Conservation (phyloP, 345 rosid species). For the Acer campestre region DNA sequence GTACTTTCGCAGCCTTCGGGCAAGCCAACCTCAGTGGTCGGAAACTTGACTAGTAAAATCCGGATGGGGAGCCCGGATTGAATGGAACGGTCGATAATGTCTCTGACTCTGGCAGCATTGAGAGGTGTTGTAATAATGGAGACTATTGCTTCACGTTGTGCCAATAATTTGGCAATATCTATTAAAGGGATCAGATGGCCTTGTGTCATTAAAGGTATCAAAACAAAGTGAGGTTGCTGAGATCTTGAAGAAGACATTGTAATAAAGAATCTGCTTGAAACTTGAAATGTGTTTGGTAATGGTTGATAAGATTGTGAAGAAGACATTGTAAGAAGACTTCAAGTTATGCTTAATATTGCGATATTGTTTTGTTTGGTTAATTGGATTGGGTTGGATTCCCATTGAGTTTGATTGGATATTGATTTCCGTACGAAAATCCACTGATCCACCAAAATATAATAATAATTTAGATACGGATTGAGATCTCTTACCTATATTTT, state of each 20-base stretch:
- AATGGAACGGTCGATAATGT: not conserved
- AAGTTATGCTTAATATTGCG: slow-evolving; percentile 16
- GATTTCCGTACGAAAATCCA: too few relatives aligned
- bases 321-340: too few relatives aligned
- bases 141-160: not conserved
- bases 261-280: slow-evolving; percentile 1
- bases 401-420: too few relatives aligned
- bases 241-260: slow-evolving; percentile 40
- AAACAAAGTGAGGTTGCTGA: slow-evolving; percentile 12
- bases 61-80: slow-evolving; percentile 2
- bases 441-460: too few relatives aligned
- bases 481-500: too few relatives aligned
- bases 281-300: not conserved
- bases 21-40: slow-evolving; percentile 14
- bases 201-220: slow-evolving; percentile 1
- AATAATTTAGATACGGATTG: too few relatives aligned
- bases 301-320: too few relatives aligned
- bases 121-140: not conserved
- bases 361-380: too few relatives aligned
- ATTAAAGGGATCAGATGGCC: not conserved
- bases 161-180: slow-evolving; percentile 2
- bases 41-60: not conserved
- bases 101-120: not conserved
- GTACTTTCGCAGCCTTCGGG: slow-evolving; percentile 15
- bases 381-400: too few relatives aligned